Evolutionary conservation across 1,284 basidiomycete species (phyloP).

Genomic region (Austroboletus sp.): DNA sequence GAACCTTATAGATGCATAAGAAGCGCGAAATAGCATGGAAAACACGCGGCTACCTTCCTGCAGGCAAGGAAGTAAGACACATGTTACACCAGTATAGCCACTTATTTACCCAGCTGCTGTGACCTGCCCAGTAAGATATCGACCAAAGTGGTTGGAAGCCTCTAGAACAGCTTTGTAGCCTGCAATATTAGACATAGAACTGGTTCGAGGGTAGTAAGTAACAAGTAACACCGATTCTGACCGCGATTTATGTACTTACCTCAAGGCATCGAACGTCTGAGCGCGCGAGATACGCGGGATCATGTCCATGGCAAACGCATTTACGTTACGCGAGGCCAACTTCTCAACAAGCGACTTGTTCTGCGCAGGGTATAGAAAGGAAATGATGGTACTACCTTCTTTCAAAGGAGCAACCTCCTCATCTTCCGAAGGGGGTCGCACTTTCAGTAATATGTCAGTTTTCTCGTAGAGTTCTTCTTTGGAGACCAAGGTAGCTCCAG

Average conservation of each 20-base stretch:
- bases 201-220: slow-evolving; percentile 25
- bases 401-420: slow-evolving; percentile 57
- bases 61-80: slow-evolving; percentile 5
- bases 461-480: slow-evolving; percentile 54
- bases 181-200: slow-evolving; percentile 86
- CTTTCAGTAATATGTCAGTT: slow-evolving; percentile 76
- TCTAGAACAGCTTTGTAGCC: slow-evolving; percentile 84
- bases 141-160: slow-evolving; percentile 78
- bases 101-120: slow-evolving; percentile 71
- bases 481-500: slow-evolving; percentile 69
- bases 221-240: not conserved
- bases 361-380: slow-evolving; percentile 77
- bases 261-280: slow-evolving; percentile 79
- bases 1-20: slow-evolving; percentile 48
- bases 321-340: slow-evolving; percentile 56
- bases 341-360: slow-evolving; percentile 67
- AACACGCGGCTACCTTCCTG: slow-evolving; percentile 22
- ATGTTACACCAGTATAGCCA: slow-evolving; percentile 1
- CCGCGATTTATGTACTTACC: slow-evolving; percentile 36
- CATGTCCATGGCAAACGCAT: slow-evolving; percentile 74
- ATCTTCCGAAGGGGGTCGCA: slow-evolving; percentile 61
- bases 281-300: slow-evolving; percentile 83
- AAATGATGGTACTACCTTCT: slow-evolving; percentile 69
- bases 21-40: slow-evolving; percentile 3
- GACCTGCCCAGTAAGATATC: slow-evolving; percentile 82